Percentiles rank a stretch among this genome's conserved stretches.
Conservation (phyloP, 345 rosid genomes). For the Chamaenerion angustifolium region DNA sequence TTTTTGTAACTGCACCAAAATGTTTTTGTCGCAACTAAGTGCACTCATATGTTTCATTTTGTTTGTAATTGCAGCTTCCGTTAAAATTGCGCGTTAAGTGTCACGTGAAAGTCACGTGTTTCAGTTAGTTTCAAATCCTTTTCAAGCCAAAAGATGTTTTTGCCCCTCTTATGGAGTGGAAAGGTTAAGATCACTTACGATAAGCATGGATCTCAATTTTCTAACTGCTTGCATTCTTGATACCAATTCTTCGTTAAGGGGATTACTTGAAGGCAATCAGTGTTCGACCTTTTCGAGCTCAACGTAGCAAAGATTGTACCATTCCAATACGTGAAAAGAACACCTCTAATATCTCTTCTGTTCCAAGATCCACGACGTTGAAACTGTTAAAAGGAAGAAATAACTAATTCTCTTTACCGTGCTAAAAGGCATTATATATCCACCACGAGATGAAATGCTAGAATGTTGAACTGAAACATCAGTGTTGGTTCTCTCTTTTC, state of each 20-base stretch:
- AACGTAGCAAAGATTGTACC: constrained; percentile 66
- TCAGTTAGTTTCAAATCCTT: too few species aligned
- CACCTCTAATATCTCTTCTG: constrained; percentile 71
- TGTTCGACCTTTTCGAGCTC: constrained; percentile 82
- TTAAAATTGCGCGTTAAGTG: too few species aligned
- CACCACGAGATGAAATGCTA: constrained; percentile 23
- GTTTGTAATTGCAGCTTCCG: too few species aligned
- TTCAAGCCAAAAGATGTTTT: too few species aligned
- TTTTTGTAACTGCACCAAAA: too few species aligned
- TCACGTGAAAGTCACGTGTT: too few species aligned
- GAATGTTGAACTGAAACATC: constrained; percentile 31
- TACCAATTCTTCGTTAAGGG: constrained; percentile 31
- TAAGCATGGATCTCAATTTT: constrained; percentile 55
- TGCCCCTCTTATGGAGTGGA: too few species aligned
- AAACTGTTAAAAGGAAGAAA: constrained; percentile 3
- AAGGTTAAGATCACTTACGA: constrained; percentile 42
- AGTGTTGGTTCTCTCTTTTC: constrained; percentile 47
- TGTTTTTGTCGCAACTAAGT: too few species aligned
- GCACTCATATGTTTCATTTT: too few species aligned
- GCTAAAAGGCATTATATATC: constrained; percentile 32
- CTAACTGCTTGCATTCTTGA: constrained; percentile 50
- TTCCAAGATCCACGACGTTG: constrained; percentile 70
- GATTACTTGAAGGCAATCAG: constrained; percentile 36
- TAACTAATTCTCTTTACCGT: constrained; percentile 20
- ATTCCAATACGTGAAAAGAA: constrained; percentile 44